Base-by-base conservation (phyloP, 371 early-diverging fungal genomes). In the Amoeboaphelidium occidentale region DNA sequence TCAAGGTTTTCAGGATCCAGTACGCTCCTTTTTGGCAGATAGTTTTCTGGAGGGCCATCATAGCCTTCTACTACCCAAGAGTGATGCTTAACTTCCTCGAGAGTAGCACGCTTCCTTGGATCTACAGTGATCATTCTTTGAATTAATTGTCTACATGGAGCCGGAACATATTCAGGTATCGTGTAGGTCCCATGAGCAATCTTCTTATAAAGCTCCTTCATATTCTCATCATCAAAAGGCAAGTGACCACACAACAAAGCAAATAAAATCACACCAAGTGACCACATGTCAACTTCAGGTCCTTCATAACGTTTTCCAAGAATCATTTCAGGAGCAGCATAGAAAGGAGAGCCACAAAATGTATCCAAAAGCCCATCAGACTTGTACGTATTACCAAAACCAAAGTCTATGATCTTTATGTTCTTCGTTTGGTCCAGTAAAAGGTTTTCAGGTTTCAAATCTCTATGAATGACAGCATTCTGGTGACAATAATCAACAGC, bases 391-490 rank as follows among this genome's bases (percentile, higher is more conserved):
- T 88, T 93, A 42, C 82, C 83, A 60, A 97, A 87, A 3, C 94
- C 97, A 67, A 89, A 97, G 63, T 97, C 97, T 47, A 90, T 89
- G 17, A 98, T 84, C 50, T 88, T 89, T 49, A 90, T 74, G 56
- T 84, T 84, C 28, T 75, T 76, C 45, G 84, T 74, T 21, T 78
- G 69, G 58, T 88, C 86, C 60, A 98, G 63, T 50, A 98, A 79
- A 54, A 94, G 74, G 52, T 67, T 63, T 89, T 97, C 87, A 17
- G 92, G 90, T 58, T 98, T 98, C 32, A 98, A 59, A 63, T 98
- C 98, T 51, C 98, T 71, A 60, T 98, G 97, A 42, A 96, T 94
- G 61, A 97, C 81, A 24, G 72, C 69, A 28, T 83, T 84, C 56
- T 80, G 58, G 49, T 78, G 74, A 47, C 70, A 67, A 51, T 73